These are phyloP conservation scores for Yarrowia galli DNA, from an alignment of 1,139 yeast species.

Conservation along the genomic window DNA sequence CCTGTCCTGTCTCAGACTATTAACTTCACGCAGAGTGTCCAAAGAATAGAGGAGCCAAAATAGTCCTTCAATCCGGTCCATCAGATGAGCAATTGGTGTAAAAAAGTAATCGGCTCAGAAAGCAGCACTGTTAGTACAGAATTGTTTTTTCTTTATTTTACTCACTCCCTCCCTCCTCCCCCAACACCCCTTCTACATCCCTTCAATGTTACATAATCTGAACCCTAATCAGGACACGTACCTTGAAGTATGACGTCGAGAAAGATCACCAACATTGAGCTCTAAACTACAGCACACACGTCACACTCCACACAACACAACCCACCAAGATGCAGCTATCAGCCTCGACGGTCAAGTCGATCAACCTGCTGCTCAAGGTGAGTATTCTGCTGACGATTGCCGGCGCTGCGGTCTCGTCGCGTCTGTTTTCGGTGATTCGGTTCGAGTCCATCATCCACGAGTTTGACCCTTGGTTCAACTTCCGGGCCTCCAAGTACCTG, in stretches of 20 bases:
- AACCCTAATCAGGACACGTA: constrained; percentile 37
- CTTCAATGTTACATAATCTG: constrained; percentile 10
- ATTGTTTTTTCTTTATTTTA: too few relatives aligned
- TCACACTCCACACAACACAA: constrained; percentile 2
- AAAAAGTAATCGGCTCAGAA: too few relatives aligned
- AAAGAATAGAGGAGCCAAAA: background rate
- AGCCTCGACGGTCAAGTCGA: constrained; percentile 39
- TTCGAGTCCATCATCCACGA: constrained; percentile 98
- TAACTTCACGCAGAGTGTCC: background rate
- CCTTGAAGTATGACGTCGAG: constrained; percentile 13
- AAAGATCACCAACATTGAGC: constrained; percentile 27
- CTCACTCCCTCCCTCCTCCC: too few relatives aligned
- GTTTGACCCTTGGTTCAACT: constrained; percentile 99
- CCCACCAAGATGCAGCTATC: constrained; percentile 34
- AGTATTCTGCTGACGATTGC: constrained; percentile 74
- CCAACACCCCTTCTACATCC: background rate
- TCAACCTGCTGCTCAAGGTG: constrained; percentile 61
- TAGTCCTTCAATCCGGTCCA: background rate
- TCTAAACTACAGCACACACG: background rate
- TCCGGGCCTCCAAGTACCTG: constrained; percentile 90
- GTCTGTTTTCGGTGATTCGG: constrained; percentile 66
- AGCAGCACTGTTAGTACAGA: background rate
- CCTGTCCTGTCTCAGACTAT: background rate
- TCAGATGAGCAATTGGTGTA: background rate
- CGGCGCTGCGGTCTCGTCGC: constrained; percentile 89